Conservation (phyloP, 495 filamentous ascomycete species). For the Lasiosphaeris hirsuta region DNA sequence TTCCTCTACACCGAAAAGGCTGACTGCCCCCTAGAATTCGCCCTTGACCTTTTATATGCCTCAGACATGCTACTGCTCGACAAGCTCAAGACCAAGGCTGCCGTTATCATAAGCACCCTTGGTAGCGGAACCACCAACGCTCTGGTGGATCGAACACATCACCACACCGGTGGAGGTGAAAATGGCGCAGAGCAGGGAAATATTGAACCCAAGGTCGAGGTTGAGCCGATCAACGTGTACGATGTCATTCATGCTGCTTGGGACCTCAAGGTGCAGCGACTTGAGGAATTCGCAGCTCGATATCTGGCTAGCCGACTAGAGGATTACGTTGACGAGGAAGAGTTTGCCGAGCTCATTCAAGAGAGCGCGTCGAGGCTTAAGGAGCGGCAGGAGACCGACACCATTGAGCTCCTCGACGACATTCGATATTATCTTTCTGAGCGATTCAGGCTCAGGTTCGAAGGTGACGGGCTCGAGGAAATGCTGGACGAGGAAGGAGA, state of each 20-base stretch:
- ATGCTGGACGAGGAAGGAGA: slow-evolving; percentile 57
- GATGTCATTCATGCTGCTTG: slow-evolving; percentile 88
- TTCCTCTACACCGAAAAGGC: slow-evolving; percentile 89
- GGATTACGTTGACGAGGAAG: slow-evolving; percentile 78
- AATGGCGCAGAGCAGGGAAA: slow-evolving; percentile 4
- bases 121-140: slow-evolving; percentile 68
- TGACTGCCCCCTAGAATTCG: slow-evolving; percentile 72
- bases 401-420: slow-evolving; percentile 50
- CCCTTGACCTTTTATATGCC: slow-evolving; percentile 81
- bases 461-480: slow-evolving; percentile 79
- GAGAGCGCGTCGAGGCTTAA: slow-evolving; percentile 80
- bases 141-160: slow-evolving; percentile 51
- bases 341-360: slow-evolving; percentile 81
- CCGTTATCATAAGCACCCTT: slow-evolving; percentile 79
- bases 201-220: slow-evolving; percentile 29
- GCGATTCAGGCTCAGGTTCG: slow-evolving; percentile 85
- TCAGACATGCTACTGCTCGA: slow-evolving; percentile 92
- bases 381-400: slow-evolving; percentile 84
- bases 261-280: slow-evolving; percentile 77
- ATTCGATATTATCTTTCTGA: slow-evolving; percentile 93
- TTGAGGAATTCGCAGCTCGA: slow-evolving; percentile 88
- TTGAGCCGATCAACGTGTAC: slow-evolving; percentile 80
- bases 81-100: slow-evolving; percentile 83
- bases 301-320: slow-evolving; percentile 88
- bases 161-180: not conserved